Evolutionary conservation across 2,329 filamentous ascomycete species (phyloP), one percentile per base, ranked within the genome.

Genomic region (Sclerotiophoma versabilis): DNA sequence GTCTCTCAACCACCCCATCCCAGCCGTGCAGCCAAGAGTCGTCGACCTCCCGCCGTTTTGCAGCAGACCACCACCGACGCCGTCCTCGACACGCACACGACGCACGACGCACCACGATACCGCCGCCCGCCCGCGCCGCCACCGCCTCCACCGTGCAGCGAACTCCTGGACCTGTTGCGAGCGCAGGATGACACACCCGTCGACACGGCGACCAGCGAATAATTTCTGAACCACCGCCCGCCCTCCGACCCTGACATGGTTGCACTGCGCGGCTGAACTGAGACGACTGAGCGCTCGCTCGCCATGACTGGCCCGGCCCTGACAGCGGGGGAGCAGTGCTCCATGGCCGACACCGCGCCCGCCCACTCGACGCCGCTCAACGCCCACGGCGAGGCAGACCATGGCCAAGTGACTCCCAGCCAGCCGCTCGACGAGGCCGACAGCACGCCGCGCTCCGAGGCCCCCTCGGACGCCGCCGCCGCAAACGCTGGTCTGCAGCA

Each of bases 391-490:
- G n/a, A n/a, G n/a, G n/a, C n/a, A n/a, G n/a, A 27, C 41, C 12
- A 49, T 15, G 45, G 39, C 33, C 25, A 38, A 19, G 23, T 52
- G n/a, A 59, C 57, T 17, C 53, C 57, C 38, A 38, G 56, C 47
- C 54, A 54, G 32, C 37, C 27, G 20, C 57, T 57, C 49, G 68
- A 68, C 30, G 69, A 75, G 49, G 59, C 65, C 29, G 75, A 76
- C 65, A 68, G 63, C 58, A 79, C 76, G 12, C 74, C 75, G 41
- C 73, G 75, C 51, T 76, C 75, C 5, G 77, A 77, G 61, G 57
- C 72, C 39, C 76, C 75, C 46, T 71, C 66, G 38, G 68, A 70
- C n/a, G 54, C 59, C 33, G 47, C 64, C 49, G 60, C 60, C 39
- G 60, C 65, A 27, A 53, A 59, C 44, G 58, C 64, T 32, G 51